phyloP scores from a whole-genome alignment of 805 yeast species.

The Ogataea saltuana region DNA sequence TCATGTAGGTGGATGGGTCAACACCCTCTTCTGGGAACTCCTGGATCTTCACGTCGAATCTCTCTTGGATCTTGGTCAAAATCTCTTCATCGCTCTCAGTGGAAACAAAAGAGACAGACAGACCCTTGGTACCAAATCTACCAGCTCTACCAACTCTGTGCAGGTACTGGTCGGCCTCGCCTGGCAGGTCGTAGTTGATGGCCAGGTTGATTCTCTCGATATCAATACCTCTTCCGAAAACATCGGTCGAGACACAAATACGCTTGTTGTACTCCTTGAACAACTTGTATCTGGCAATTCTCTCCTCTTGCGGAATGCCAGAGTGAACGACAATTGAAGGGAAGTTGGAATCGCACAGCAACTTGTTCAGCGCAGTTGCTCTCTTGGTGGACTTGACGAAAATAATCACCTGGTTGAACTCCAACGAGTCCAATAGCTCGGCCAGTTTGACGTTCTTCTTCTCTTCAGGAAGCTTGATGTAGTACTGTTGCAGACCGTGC shows the following conservation, averaged over 20 bases:
- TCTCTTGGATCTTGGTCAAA: slow-evolving; percentile 88
- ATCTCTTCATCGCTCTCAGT: slow-evolving; percentile 87
- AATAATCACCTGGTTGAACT: slow-evolving; percentile 97
- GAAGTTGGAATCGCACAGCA: slow-evolving; percentile 89
- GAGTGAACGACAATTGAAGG: slow-evolving; percentile 97
- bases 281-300: slow-evolving; percentile 93
- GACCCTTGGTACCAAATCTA: slow-evolving; percentile 99
- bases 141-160: slow-evolving; percentile 99
- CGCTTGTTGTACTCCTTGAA: slow-evolving; percentile 98
- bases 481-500: slow-evolving; percentile 98
- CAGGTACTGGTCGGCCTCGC: slow-evolving; percentile 95
- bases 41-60: slow-evolving; percentile 93
- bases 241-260: slow-evolving; percentile 97
- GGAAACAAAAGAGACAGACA: slow-evolving; percentile 88
- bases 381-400: slow-evolving; percentile 90
- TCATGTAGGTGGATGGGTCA: slow-evolving; percentile 97
- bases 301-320: slow-evolving; percentile 94
- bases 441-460: slow-evolving; percentile 93
- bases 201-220: slow-evolving; percentile 98
- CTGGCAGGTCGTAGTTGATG: slow-evolving; percentile 94
- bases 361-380: slow-evolving; percentile 87
- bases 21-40: slow-evolving; percentile 98
- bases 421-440: slow-evolving; percentile 88
- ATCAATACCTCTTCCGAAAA: slow-evolving; percentile 99
- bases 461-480: slow-evolving; percentile 81